Evolutionary conservation across 2,329 filamentous ascomycete genomes (phyloP).

Genomic region (Plenodomus tracheiphilus): DNA sequence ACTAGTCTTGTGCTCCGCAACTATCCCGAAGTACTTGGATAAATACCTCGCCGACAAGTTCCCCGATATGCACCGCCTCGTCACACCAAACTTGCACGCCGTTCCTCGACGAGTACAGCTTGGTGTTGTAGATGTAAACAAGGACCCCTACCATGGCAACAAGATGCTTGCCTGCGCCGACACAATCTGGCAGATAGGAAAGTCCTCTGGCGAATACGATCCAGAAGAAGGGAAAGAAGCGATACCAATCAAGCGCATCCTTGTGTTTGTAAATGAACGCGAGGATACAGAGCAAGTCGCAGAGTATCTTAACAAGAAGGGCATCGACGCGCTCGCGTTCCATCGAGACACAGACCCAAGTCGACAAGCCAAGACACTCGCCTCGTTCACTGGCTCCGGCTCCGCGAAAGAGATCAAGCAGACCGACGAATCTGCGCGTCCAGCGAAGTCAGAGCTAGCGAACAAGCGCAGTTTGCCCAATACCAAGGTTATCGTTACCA

Average conservation of each 20-base stretch:
- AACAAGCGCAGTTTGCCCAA: slow-evolving; percentile 62
- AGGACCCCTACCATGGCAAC: slow-evolving; percentile 91
- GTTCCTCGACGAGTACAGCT: slow-evolving; percentile 94
- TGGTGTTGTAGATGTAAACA: slow-evolving; percentile 87
- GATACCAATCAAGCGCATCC: slow-evolving; percentile 76
- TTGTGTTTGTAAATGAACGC: slow-evolving; percentile 96
- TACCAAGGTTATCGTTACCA: slow-evolving; percentile 90
- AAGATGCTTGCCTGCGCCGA: slow-evolving; percentile 92
- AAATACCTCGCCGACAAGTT: slow-evolving; percentile 79
- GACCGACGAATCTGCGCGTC: neutral
- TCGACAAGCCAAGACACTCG: slow-evolving; percentile 75
- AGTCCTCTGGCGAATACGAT: slow-evolving; percentile 60
- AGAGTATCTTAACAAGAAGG: slow-evolving; percentile 77
- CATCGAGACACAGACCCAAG: slow-evolving; percentile 81
- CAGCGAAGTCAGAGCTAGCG: slow-evolving; percentile 5
- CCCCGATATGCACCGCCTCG: slow-evolving; percentile 80
- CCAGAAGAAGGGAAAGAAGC: slow-evolving; percentile 53
- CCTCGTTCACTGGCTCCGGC: slow-evolving; percentile 61
- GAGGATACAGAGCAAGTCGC: slow-evolving; percentile 84
- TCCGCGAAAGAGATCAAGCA: neutral
- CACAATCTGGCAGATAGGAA: slow-evolving; percentile 90
- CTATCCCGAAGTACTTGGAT: slow-evolving; percentile 89
- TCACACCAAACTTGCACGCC: slow-evolving; percentile 93
- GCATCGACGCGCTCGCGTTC: slow-evolving; percentile 83
- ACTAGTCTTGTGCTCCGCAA: slow-evolving; percentile 91